These are phyloP conservation scores for Paecilomyces sp. DNA, from an alignment of 2,329 filamentous ascomycete species.

Conservation along the genomic window DNA sequence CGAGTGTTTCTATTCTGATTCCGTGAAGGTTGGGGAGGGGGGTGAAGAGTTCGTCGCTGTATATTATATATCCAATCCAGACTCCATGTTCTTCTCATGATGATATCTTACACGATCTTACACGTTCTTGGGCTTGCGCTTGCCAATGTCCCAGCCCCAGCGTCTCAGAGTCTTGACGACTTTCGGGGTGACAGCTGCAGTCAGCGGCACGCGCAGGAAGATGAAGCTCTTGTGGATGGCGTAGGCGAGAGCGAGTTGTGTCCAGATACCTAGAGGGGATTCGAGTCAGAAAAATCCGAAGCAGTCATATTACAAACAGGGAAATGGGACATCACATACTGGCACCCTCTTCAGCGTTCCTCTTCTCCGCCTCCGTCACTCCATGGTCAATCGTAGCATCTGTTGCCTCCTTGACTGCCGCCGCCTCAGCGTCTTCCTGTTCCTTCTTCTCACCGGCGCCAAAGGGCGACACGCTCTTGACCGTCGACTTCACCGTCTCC, in stretches of 20 bases:
- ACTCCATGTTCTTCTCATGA: not conserved
- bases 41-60: not conserved
- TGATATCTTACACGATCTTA: not conserved
- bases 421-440: slow-evolving; percentile 6
- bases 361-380: slow-evolving; percentile 56
- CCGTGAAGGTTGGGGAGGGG: not conserved
- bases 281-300: slow-evolving; percentile 9
- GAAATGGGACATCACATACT: slow-evolving; percentile 53
- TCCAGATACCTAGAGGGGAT: slow-evolving; percentile 55
- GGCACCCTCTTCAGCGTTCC: slow-evolving; percentile 56
- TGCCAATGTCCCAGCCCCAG: slow-evolving; percentile 95
- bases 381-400: slow-evolving; percentile 33
- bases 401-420: slow-evolving; percentile 13
- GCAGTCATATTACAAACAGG: not conserved
- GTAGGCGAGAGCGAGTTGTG: slow-evolving; percentile 87
- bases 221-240: slow-evolving; percentile 98
- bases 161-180: slow-evolving; percentile 80
- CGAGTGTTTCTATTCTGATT: not conserved
- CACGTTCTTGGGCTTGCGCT: slow-evolving; percentile 47
- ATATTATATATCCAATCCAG: not conserved
- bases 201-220: slow-evolving; percentile 87
- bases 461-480: slow-evolving; percentile 39
- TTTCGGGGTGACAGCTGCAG: slow-evolving; percentile 84
- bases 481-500: slow-evolving; percentile 25
- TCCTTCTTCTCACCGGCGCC: slow-evolving; percentile 23